Evolutionary conservation across 2,329 filamentous ascomycete species (phyloP).

Genomic region (Epichloe typhina): DNA sequence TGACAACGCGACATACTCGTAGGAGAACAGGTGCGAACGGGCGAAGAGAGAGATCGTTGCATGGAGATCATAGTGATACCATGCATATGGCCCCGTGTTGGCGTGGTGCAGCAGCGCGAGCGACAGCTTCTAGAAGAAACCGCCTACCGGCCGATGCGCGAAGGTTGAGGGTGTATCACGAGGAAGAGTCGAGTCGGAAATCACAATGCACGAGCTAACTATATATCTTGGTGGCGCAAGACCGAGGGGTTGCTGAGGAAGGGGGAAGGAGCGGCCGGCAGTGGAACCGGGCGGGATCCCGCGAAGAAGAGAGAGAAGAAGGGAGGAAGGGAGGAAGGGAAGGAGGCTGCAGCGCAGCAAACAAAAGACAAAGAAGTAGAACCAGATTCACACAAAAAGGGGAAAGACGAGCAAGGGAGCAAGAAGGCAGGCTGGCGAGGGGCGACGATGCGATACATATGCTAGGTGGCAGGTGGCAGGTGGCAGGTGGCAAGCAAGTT

Average conservation of each 20-base stretch:
- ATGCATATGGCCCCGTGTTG: conserved; percentile 21
- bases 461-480: not conserved
- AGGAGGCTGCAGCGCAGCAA: not conserved
- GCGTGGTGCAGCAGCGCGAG: conserved; percentile 21
- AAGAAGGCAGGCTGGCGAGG: not conserved
- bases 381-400: not conserved
- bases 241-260: not conserved
- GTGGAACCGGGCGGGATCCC: not conserved
- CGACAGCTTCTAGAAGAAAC: conserved; percentile 16
- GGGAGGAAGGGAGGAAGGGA: not conserved
- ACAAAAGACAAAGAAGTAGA: not conserved
- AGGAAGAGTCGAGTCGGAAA: not conserved
- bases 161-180: not conserved
- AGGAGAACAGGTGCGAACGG: conserved; percentile 43
- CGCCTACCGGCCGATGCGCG: conserved; percentile 10
- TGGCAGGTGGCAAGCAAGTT: not conserved
- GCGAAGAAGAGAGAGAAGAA: not conserved
- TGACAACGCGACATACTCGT: conserved; percentile 39
- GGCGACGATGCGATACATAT: not conserved
- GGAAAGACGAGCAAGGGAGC: not conserved
- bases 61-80: conserved; percentile 46
- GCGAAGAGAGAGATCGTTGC: conserved; percentile 50
- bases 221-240: not conserved
- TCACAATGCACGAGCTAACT: not conserved
- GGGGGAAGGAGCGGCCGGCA: not conserved